Conservation (phyloP, 768 basidiomycete genomes). For the Tricholoma sp. region DNA sequence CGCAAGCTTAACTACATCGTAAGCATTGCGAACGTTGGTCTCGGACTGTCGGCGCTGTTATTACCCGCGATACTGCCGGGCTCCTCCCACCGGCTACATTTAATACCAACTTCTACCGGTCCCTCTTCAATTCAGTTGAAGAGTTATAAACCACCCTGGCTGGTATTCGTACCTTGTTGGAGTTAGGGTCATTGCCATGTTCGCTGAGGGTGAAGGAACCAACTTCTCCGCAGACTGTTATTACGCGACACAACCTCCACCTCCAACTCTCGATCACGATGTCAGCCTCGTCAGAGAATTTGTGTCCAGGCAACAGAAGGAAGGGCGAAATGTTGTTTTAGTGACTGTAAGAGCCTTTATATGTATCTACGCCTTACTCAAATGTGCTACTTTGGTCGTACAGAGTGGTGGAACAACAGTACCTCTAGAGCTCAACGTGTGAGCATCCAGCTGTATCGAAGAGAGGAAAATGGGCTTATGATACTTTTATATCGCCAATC, state of each 20-base stretch:
- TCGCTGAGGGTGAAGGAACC: conserved; percentile 17
- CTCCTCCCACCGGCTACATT: too few relatives aligned
- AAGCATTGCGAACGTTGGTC: too few relatives aligned
- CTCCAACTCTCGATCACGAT: conserved; percentile 65
- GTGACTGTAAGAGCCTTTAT: conserved; percentile 70
- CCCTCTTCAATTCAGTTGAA: background rate
- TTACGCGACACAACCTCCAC: conserved; percentile 84
- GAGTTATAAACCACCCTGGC: background rate
- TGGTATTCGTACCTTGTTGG: background rate
- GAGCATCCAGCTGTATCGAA: conserved; percentile 37
- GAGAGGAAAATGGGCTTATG: conserved; percentile 20
- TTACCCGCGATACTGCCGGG: too few relatives aligned
- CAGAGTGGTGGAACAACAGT: conserved; percentile 99
- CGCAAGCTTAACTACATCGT: too few relatives aligned
- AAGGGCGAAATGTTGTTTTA: conserved; percentile 77
- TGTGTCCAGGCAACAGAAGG: conserved; percentile 57
- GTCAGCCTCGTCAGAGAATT: conserved; percentile 63
- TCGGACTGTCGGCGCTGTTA: too few relatives aligned
- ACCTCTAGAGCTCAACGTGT: conserved; percentile 98
- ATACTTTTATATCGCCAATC: conserved; percentile 15
- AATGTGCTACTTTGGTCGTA: conserved; percentile 8
- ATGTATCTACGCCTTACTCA: conserved; percentile 1
- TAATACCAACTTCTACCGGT: background rate
- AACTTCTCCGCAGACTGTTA: conserved; percentile 85
- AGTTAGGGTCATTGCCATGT: background rate